A percentile compares a stretch with the other conserved stretches of the same genome.
Evolutionary conservation across 139 green algal species (phyloP).

Genomic region (Coelastrella sp.): DNA sequence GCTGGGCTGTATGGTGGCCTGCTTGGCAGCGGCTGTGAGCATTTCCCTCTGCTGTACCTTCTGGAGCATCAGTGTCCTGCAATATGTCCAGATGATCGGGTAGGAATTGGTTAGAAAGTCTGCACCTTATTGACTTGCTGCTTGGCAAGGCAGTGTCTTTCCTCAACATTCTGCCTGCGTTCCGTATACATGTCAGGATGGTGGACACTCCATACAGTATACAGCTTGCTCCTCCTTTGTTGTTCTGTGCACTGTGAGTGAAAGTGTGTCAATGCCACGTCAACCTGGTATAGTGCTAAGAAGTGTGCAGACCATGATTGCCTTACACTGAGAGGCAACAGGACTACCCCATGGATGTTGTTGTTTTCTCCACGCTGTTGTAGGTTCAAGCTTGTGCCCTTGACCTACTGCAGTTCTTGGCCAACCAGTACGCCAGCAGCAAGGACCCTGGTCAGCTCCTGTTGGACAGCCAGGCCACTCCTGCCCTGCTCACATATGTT

Average conservation of each 20-base stretch:
- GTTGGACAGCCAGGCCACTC: neutral
- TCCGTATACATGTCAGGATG: neutral
- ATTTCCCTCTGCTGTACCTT: slow-evolving; percentile 32
- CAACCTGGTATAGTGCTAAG: too few species aligned
- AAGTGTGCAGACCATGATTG: neutral
- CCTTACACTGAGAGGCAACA: too few species aligned
- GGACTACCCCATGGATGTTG: too few species aligned
- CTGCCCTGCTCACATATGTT: slow-evolving; percentile 27
- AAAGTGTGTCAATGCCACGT: too few species aligned
- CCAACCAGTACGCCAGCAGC: neutral
- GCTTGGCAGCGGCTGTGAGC: neutral
- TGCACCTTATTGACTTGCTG: neutral
- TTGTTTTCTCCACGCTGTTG: too few species aligned
- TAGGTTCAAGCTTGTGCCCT: neutral
- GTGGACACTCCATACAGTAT: neutral
- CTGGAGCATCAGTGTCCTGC: slow-evolving; percentile 9
- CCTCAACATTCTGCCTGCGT: neutral
- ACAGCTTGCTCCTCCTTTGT: neutral
- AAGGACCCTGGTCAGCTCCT: slow-evolving; percentile 28
- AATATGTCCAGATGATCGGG: slow-evolving; percentile 7
- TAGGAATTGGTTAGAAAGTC: neutral
- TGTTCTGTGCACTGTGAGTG: neutral
- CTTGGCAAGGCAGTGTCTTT: neutral
- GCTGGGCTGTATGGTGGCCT: slow-evolving; percentile 16
- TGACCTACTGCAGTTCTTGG: slow-evolving; percentile 41